Evolutionary conservation across 2,329 filamentous ascomycete genomes (phyloP).

Genomic region (Leptographium lundbergii): DNA sequence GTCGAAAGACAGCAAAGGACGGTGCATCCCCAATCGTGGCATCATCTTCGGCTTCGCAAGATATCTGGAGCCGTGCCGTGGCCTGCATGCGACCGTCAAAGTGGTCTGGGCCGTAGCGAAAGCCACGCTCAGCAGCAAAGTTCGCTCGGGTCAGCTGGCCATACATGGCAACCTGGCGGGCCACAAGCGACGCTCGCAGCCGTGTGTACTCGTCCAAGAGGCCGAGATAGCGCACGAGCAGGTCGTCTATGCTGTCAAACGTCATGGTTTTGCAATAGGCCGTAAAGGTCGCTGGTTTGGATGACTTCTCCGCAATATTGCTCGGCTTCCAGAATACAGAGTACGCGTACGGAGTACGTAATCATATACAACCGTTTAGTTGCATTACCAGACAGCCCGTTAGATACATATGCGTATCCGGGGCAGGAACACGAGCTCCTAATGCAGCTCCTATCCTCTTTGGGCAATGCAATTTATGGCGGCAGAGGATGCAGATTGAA

Average conservation of each 20-base stretch:
- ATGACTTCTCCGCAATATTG: neutral
- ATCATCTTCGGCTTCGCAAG: neutral
- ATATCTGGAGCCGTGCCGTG: slow-evolving; percentile 27
- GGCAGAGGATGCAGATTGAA: neutral
- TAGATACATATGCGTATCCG: no score
- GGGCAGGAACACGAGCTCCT: no score
- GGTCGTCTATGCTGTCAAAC: slow-evolving; percentile 39
- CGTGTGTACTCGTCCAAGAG: slow-evolving; percentile 55
- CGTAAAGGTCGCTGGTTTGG: neutral
- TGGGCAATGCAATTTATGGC: neutral
- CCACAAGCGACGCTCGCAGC: slow-evolving; percentile 40
- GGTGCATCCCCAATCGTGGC: neutral
- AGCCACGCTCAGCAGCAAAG: slow-evolving; percentile 50
- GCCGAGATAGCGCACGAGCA: slow-evolving; percentile 52
- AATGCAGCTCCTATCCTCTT: no score
- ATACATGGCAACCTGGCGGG: slow-evolving; percentile 42
- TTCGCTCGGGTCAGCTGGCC: slow-evolving; percentile 60
- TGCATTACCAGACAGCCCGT: no score
- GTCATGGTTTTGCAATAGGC: slow-evolving; percentile 14
- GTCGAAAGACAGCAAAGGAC: neutral
- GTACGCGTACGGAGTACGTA: no score
- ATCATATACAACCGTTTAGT: no score
- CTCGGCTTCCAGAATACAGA: no score
- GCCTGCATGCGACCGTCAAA: slow-evolving; percentile 67
- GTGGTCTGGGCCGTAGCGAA: slow-evolving; percentile 54